Percentiles rank a stretch among this genome's conserved stretches.
Evolutionary conservation across 2,329 filamentous ascomycete genomes (phyloP).

Genomic region (Aspergillus bombycis): DNA sequence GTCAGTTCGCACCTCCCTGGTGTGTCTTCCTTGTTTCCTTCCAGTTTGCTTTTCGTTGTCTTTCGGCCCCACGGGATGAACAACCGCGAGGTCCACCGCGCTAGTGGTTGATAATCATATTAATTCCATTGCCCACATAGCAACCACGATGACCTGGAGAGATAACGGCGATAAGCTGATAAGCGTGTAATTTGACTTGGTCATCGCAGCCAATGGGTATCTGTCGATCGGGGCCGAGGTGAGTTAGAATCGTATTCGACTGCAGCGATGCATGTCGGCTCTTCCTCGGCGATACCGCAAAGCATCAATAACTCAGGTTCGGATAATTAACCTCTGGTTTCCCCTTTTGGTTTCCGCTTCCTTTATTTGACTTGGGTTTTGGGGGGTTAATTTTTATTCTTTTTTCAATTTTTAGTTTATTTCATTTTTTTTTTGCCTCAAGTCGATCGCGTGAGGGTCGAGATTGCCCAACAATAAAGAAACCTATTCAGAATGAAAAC

Average conservation of each 20-base stretch:
- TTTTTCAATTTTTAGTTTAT: not conserved
- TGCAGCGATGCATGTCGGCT: not conserved
- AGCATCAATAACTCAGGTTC: not conserved
- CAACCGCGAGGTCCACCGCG: constrained; percentile 21
- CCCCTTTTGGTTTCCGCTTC: not conserved
- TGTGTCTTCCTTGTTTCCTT: not conserved
- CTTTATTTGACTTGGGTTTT: no score
- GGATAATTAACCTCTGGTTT: not conserved
- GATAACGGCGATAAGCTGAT: constrained; percentile 31
- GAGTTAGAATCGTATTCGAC: not conserved
- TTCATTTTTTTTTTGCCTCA: not conserved
- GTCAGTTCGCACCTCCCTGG: not conserved
- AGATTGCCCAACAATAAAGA: not conserved
- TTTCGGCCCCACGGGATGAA: constrained; percentile 21
- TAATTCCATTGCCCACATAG: constrained; percentile 6
- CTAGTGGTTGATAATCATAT: constrained; percentile 20
- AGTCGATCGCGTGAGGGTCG: not conserved
- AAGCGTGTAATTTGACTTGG: constrained; percentile 34
- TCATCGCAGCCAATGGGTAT: constrained; percentile 24
- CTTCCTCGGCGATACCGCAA: not conserved
- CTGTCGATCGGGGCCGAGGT: constrained; percentile 9
- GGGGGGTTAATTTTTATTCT: not conserved
- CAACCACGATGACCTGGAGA: constrained; percentile 17
- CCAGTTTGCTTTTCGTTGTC: not conserved
- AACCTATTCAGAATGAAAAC: not conserved